A percentile compares a stretch with the other conserved stretches of the same genome.
These are phyloP conservation scores for Blastomyces percursus DNA, from an alignment of 2,329 filamentous ascomycete genomes.

Conservation along the genomic window DNA sequence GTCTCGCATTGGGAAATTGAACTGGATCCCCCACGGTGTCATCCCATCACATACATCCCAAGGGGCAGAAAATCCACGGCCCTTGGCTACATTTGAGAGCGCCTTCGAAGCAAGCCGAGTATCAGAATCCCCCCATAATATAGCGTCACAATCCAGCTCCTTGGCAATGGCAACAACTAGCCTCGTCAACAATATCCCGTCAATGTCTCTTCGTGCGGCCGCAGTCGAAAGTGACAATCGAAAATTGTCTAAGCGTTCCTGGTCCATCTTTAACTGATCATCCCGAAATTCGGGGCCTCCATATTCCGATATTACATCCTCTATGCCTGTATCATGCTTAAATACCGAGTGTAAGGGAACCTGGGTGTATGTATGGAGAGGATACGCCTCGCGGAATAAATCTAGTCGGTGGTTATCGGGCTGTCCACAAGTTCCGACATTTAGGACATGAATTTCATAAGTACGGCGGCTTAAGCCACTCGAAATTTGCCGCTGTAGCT, in stretches of 20 bases:
- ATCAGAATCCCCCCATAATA: constrained; percentile 78
- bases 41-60: constrained; percentile 71
- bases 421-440: constrained; percentile 25
- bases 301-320: constrained; percentile 25
- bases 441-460: constrained; percentile 49
- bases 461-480: constrained; percentile 51
- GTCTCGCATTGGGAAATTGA: constrained; percentile 77
- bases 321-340: constrained; percentile 27
- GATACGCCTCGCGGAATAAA: constrained; percentile 48
- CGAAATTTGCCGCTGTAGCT: constrained; percentile 53
- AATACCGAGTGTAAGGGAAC: constrained; percentile 56
- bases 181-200: constrained; percentile 58
- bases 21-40: constrained; percentile 45
- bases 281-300: constrained; percentile 20
- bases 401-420: constrained; percentile 28
- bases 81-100: constrained; percentile 80
- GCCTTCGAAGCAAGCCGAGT: constrained; percentile 78
- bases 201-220: constrained; percentile 64
- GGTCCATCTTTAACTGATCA: constrained; percentile 23
- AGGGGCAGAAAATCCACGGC: constrained; percentile 70
- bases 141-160: constrained; percentile 50
- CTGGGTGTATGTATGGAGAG: constrained; percentile 52
- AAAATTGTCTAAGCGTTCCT: constrained; percentile 43
- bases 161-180: constrained; percentile 58
- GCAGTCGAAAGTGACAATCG: constrained; percentile 56